Evolutionary conservation across 106 monocot species (phyloP).

Genomic region (Gastrodia elata): DNA sequence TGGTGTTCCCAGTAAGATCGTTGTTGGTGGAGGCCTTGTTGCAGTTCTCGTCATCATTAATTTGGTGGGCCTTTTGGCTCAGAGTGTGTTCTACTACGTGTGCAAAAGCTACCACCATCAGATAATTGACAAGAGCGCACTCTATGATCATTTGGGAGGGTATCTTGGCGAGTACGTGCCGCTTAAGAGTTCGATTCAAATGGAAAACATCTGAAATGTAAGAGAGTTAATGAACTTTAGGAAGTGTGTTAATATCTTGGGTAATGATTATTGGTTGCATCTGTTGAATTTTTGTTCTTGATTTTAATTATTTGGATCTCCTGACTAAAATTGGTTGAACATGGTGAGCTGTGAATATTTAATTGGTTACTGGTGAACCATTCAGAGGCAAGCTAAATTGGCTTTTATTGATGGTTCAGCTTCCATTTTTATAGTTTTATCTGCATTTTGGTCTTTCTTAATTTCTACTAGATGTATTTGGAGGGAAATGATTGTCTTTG

Average conservation of each 20-base stretch:
- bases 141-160: slow-evolving; percentile 40
- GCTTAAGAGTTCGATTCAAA: slow-evolving; percentile 48
- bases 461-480: neutral
- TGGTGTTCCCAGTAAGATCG: slow-evolving; percentile 14
- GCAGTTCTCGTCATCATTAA: slow-evolving; percentile 50
- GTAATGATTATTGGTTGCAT: neutral
- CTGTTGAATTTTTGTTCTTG: neutral
- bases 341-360: neutral
- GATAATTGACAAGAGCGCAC: slow-evolving; percentile 30
- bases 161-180: slow-evolving; percentile 60
- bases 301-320: neutral
- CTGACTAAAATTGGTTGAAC: neutral
- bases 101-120: slow-evolving; percentile 84
- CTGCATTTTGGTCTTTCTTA: neutral
- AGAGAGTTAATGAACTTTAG: neutral
- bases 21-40: slow-evolving; percentile 49
- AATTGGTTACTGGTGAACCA: neutral
- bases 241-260: neutral
- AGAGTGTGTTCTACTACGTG: slow-evolving; percentile 85
- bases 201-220: slow-evolving; percentile 34
- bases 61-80: slow-evolving; percentile 49
- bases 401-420: neutral
- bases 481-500: neutral
- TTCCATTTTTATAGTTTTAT: neutral
- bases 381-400: neutral